Conservation (phyloP, 768 basidiomycete species). For the Lactifluus piperatus region DNA sequence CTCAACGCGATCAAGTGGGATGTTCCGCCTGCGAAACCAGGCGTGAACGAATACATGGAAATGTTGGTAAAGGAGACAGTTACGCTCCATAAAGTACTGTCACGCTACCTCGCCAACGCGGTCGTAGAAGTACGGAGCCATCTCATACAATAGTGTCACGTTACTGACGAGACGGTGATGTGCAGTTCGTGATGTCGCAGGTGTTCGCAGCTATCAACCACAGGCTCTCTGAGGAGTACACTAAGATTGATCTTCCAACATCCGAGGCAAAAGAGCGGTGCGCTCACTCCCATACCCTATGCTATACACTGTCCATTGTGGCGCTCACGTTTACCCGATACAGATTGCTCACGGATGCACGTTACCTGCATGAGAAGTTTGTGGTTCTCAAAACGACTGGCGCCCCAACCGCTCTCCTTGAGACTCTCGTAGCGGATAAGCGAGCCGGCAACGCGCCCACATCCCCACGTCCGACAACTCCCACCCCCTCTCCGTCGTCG, state of each 20-base stretch:
- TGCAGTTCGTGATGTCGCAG: conserved; percentile 86
- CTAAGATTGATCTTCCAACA: conserved; percentile 70
- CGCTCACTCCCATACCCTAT: conserved; percentile 22
- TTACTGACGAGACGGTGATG: background rate
- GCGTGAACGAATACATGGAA: conserved; percentile 86
- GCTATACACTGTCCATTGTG: too few species aligned
- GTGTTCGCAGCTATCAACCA: conserved; percentile 92
- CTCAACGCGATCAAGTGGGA: conserved; percentile 80
- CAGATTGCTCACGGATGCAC: conserved; percentile 76
- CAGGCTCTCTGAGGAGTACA: conserved; percentile 80
- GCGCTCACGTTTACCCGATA: conserved; percentile 3
- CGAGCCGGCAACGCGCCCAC: background rate
- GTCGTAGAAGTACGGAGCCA: conserved; percentile 67
- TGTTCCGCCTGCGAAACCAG: conserved; percentile 47
- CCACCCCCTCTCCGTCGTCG: background rate
- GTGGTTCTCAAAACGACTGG: conserved; percentile 52
- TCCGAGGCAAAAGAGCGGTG: conserved; percentile 83
- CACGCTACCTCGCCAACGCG: conserved; percentile 71
- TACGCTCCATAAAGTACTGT: conserved; percentile 91
- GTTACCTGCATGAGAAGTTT: conserved; percentile 69
- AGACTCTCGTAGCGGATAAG: conserved; percentile 81
- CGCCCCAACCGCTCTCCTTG: conserved; percentile 71
- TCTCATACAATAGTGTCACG: background rate
- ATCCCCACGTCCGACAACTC: background rate
- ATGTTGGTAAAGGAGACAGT: conserved; percentile 90